Percentiles rank a stretch among this genome's conserved stretches.
Evolutionary conservation across 2,329 filamentous ascomycete genomes (phyloP).

Genomic region (Helminthosporium solani): DNA sequence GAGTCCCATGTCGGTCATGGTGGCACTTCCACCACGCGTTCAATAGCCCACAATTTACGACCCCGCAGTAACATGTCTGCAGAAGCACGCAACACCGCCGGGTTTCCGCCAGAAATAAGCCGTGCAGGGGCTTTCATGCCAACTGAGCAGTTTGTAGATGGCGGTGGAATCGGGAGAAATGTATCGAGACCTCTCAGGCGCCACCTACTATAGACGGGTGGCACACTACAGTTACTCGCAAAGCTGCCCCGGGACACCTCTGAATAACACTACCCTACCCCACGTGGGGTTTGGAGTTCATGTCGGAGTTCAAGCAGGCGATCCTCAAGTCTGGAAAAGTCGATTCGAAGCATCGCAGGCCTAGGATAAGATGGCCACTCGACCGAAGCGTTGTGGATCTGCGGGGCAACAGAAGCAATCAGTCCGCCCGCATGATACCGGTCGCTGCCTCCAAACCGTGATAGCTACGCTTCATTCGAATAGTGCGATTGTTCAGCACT

Average conservation of each 20-base stretch:
- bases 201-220: neutral
- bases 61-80: slow-evolving; percentile 7
- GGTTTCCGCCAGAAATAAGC: neutral
- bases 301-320: neutral
- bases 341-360: neutral
- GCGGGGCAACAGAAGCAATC: slow-evolving; percentile 13
- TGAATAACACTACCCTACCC: neutral
- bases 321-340: no score
- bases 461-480: neutral
- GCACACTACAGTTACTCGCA: neutral
- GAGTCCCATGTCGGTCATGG: slow-evolving; percentile 9
- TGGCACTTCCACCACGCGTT: slow-evolving; percentile 7
- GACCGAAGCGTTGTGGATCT: neutral
- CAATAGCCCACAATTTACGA: neutral
- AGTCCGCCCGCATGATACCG: slow-evolving; percentile 9
- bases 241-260: neutral
- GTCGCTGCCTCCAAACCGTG: neutral
- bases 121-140: slow-evolving; percentile 6
- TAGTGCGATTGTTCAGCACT: neutral
- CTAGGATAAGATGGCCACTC: slow-evolving; percentile 6
- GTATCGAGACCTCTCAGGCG: neutral
- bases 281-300: slow-evolving; percentile 7
- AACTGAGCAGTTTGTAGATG: neutral
- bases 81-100: slow-evolving; percentile 1
- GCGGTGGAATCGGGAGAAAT: neutral